Percentiles rank a stretch among this genome's conserved stretches.
Conservation (phyloP, 495 filamentous ascomycete genomes). For the Extremus antarcticus region DNA sequence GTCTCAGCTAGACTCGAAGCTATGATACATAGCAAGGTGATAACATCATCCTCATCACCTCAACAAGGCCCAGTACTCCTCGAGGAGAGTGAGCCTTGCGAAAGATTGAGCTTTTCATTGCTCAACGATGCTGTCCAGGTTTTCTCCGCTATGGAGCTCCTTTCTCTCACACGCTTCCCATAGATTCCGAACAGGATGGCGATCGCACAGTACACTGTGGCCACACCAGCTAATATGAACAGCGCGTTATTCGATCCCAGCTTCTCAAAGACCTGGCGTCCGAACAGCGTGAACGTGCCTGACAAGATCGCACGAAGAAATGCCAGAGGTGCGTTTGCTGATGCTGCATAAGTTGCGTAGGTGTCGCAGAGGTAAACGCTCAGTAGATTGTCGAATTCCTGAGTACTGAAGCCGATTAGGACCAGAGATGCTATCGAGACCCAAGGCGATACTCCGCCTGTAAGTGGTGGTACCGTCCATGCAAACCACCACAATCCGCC, state of each 20-base stretch:
- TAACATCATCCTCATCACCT: background rate
- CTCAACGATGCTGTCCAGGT: background rate
- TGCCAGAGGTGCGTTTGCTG: conserved; percentile 39
- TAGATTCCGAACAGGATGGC: conserved; percentile 37
- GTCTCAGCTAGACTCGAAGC: background rate
- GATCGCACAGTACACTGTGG: conserved; percentile 36
- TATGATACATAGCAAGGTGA: background rate
- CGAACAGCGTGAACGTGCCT: conserved; percentile 39
- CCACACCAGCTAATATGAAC: conserved; percentile 37
- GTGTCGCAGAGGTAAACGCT: conserved; percentile 44
- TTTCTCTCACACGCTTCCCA: conserved; percentile 33
- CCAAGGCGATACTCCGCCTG: conserved; percentile 30
- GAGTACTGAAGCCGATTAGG: conserved; percentile 39
- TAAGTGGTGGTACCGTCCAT: conserved; percentile 40
- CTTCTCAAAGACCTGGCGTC: conserved; percentile 33
- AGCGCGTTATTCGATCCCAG: conserved; percentile 37
- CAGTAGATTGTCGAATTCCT: conserved; percentile 40
- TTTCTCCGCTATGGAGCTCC: conserved; percentile 23
- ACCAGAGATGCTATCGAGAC: conserved; percentile 35
- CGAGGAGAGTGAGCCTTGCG: background rate
- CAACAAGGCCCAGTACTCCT: background rate
- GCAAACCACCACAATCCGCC: conserved; percentile 42
- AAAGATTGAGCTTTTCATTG: background rate
- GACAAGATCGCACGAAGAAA: conserved; percentile 37
- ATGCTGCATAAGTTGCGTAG: conserved; percentile 42